Base-by-base conservation (phyloP, 257 asterid genomes). In the Lithospermum erythrorhizon region DNA sequence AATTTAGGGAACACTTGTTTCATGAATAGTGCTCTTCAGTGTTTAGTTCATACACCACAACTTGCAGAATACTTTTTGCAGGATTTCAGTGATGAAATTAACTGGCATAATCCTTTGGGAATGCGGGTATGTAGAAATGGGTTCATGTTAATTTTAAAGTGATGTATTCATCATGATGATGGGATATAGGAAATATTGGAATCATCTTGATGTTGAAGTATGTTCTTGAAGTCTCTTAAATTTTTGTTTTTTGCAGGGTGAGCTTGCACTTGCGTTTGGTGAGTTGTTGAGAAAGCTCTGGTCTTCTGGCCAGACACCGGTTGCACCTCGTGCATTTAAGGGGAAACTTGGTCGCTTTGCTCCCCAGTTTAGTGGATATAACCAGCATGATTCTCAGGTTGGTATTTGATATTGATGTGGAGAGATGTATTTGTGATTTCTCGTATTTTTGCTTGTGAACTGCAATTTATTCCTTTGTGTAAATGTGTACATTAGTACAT, bases 301-400 rank as follows among this genome's bases (percentile, higher is more conserved):
- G 98, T 81, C 95, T 59, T 81, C 97, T 25, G 96, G 97, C n/a
- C 81, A 81, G 68, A 64, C 86, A 45, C 75, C 97, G 21, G 83
- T 93, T 69, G 89, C 97, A 19, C 97, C 99, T 55, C 97, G 95
- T 64, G 83, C 71, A 57, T 93, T 93, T 73, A 93, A 93, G 80
- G 87, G 87, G 56, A 86, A 81, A 75, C 97, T 93, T 77, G 82
- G 89, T 56, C 93, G 95, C 57, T 93, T 93, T 75, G 98, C 98
- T 69, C 98, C 98, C n/a, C 97, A 86, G 70, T 93, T 93, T 76
- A 86, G 95, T 65, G 98, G 98, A 27, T 89, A 93, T 77, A 93
- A 93, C 80, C 98, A 93, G 78, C 95, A 93, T 75, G 98, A 93
- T 73, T 86, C 97, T 14, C 98, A 93, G 94, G 98, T 86, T 69